Evolutionary conservation across 2,329 filamentous ascomycete species (phyloP).

Genomic region (Paecilomyces niveus): DNA sequence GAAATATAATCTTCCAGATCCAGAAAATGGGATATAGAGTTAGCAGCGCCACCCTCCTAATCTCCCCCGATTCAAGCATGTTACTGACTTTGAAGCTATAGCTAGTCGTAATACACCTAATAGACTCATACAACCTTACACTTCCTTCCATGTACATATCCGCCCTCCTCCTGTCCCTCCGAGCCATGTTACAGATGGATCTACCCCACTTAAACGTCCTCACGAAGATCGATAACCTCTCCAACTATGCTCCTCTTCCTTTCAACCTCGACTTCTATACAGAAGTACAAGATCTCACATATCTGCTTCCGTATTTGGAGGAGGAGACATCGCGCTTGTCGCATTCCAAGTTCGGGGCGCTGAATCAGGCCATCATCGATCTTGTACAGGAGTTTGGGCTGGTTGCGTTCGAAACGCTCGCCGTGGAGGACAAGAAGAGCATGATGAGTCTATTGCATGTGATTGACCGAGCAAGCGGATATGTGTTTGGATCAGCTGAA

Average conservation of each 20-base stretch:
- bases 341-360: slow-evolving; percentile 68
- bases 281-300: slow-evolving; percentile 86
- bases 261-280: slow-evolving; percentile 98
- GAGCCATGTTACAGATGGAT: slow-evolving; percentile 97
- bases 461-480: slow-evolving; percentile 87
- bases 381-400: slow-evolving; percentile 85
- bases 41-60: slow-evolving; percentile 32
- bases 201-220: slow-evolving; percentile 93
- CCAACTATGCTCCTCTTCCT: slow-evolving; percentile 74
- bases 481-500: slow-evolving; percentile 84
- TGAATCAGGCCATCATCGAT: slow-evolving; percentile 81
- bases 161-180: slow-evolving; percentile 82
- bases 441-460: slow-evolving; percentile 89
- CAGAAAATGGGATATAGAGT: slow-evolving; percentile 91
- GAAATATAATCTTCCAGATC: slow-evolving; percentile 84
- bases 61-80: not conserved
- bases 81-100: slow-evolving; percentile 31
- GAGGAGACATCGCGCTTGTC: slow-evolving; percentile 65
- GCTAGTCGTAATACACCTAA: slow-evolving; percentile 89
- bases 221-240: slow-evolving; percentile 94
- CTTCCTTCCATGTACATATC: slow-evolving; percentile 93
- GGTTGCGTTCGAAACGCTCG: slow-evolving; percentile 85
- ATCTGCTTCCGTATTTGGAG: slow-evolving; percentile 73
- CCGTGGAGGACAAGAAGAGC: slow-evolving; percentile 92
- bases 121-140: slow-evolving; percentile 89